Conservation (phyloP, 352 stramenopile genomes). For the Pythium phragmiticola region DNA sequence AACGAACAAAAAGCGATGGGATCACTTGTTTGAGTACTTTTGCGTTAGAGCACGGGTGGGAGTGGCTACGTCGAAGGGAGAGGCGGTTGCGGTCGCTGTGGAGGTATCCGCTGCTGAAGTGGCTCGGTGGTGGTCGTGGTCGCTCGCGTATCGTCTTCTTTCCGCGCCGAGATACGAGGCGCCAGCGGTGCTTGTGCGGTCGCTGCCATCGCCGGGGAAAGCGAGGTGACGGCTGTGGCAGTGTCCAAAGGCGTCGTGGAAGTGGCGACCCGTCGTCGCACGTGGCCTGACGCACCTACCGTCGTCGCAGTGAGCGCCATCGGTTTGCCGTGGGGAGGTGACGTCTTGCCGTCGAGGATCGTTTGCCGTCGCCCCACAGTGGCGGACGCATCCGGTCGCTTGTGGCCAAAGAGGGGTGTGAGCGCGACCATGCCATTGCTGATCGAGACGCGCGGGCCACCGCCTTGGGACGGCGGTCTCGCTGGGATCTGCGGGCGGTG, state of each 20-base stretch:
- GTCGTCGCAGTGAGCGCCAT: not conserved
- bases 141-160: conserved; percentile 28
- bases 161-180: conserved; percentile 4
- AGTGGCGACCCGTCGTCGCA: conserved; percentile 2
- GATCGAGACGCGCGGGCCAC: conserved; percentile 22
- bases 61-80: not conserved
- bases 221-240: not conserved
- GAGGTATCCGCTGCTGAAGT: conserved; percentile 24
- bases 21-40: not conserved
- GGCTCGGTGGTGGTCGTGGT: not conserved
- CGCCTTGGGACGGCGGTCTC: conserved; percentile 20
- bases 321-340: not conserved
- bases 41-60: conserved; percentile 18
- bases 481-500: conserved; percentile 7
- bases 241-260: not conserved
- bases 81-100: conserved; percentile 3
- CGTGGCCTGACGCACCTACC: conserved; percentile 1
- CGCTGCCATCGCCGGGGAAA: not conserved
- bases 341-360: conserved; percentile 8
- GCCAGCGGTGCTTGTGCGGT: not conserved
- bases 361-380: conserved; percentile 22
- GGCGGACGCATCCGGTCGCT: not conserved
- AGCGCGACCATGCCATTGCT: conserved; percentile 43
- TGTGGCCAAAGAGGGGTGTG: conserved; percentile 22
- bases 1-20: not conserved